Percentiles rank a stretch among this genome's conserved stretches.
Evolutionary conservation across 192 early-diverging fungal genomes (phyloP).

Genomic region (Cetraspora pellucida): DNA sequence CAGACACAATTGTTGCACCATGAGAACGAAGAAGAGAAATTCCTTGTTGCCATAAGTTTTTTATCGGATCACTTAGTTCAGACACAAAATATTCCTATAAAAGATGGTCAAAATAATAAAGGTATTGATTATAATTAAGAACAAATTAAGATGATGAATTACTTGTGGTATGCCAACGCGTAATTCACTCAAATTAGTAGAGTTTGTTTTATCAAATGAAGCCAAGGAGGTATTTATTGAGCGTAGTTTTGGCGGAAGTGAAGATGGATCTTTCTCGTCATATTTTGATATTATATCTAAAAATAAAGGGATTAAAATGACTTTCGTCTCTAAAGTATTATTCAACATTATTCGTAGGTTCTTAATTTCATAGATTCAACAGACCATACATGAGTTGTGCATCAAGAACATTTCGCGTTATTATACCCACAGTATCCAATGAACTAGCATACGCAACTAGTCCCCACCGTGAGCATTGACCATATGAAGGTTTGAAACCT

Average conservation of each 20-base stretch:
- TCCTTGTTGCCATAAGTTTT: conserved; percentile 62
- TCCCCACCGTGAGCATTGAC: conserved; percentile 80
- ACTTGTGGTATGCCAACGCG: conserved; percentile 65
- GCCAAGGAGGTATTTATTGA: conserved; percentile 15
- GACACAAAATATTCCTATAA: conserved; percentile 73
- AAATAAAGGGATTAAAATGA: not conserved
- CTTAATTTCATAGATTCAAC: not conserved
- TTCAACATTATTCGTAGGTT: no score
- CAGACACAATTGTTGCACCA: conserved; percentile 70
- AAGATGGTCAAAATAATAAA: conserved; percentile 25
- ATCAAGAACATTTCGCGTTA: conserved; percentile 65
- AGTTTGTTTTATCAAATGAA: conserved; percentile 10
- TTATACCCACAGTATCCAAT: conserved; percentile 86
- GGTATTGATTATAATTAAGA: not conserved
- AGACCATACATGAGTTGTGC: conserved; percentile 62
- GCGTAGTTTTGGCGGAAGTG: conserved; percentile 50
- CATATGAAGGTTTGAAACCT: conserved; percentile 94
- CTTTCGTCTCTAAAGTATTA: no score
- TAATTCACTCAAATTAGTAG: conserved; percentile 47
- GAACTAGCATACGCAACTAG: conserved; percentile 85
- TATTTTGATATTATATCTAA: conserved; percentile 59
- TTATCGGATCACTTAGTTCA: conserved; percentile 61
- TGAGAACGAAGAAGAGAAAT: conserved; percentile 54
- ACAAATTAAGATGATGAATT: conserved; percentile 33
- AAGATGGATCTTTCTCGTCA: conserved; percentile 69